Evolutionary conservation across 345 rosid species (phyloP).

Genomic region (Zanthoxylum bungeanum): DNA sequence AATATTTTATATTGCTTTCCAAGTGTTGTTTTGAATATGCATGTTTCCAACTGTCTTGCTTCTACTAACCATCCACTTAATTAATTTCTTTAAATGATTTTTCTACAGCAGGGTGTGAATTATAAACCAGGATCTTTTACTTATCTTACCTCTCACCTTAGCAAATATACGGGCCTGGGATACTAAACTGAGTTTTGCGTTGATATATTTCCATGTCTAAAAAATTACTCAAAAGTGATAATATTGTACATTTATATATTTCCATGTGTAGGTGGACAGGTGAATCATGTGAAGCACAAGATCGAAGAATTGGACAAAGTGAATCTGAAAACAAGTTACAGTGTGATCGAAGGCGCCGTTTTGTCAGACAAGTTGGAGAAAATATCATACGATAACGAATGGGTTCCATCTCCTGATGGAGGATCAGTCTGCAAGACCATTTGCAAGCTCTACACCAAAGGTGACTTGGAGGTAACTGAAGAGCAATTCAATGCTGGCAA

Average conservation of each 20-base stretch:
- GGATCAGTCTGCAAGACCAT: constrained; percentile 22
- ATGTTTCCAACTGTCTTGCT: neutral
- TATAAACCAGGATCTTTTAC: neutral
- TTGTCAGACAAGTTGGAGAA: constrained; percentile 24
- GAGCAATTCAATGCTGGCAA: constrained; percentile 17
- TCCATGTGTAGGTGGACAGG: constrained; percentile 5
- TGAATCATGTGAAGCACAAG: constrained; percentile 21
- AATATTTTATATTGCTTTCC: neutral
- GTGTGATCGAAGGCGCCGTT: constrained; percentile 31
- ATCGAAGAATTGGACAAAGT: constrained; percentile 25
- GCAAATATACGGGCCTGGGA: too few relatives aligned
- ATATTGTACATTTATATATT: neutral
- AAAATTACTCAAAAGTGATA: neutral
- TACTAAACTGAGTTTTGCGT: too few relatives aligned
- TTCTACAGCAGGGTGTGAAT: neutral
- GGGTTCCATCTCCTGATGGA: constrained; percentile 20
- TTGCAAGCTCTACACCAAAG: constrained; percentile 21
- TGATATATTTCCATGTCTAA: too few relatives aligned
- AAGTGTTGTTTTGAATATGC: neutral
- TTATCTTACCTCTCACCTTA: neutral
- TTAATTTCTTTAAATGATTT: too few relatives aligned
- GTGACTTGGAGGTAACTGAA: constrained; percentile 21
- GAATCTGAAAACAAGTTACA: constrained; percentile 4
- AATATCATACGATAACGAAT: constrained; percentile 24
- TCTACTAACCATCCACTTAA: neutral